phyloP scores from a whole-genome alignment of 2,329 filamentous ascomycete species.

The Monosporascus sp. region DNA sequence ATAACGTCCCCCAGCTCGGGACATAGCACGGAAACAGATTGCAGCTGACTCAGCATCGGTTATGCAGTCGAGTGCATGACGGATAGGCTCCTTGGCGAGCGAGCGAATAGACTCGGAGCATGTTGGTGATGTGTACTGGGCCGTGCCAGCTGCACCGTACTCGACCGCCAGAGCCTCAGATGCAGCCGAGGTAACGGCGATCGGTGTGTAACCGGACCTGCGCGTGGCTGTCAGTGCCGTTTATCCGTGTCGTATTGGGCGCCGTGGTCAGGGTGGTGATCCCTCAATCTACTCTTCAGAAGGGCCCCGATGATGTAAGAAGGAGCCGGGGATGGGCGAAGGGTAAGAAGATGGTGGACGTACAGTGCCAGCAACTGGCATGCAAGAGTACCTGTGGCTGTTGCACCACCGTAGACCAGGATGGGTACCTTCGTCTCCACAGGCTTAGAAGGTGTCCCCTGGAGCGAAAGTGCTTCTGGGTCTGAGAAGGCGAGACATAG shows the following conservation, averaged over 20 bases:
- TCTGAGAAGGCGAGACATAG: constrained; percentile 10
- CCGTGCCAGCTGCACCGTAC: constrained; percentile 17
- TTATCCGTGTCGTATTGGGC: too few relatives aligned
- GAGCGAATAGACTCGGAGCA: constrained; percentile 10
- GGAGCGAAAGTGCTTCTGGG: constrained; percentile 1
- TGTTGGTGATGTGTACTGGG: constrained; percentile 15
- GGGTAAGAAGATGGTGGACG: constrained; percentile 8
- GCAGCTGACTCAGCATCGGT: constrained; percentile 20
- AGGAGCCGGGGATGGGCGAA: not conserved
- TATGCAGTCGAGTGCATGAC: constrained; percentile 27
- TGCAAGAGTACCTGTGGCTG: constrained; percentile 24
- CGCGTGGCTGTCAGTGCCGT: too few relatives aligned
- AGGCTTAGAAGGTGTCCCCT: constrained; percentile 4
- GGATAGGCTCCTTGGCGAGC: constrained; percentile 10
- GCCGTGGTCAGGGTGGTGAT: too few relatives aligned
- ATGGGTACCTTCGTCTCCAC: constrained; percentile 12
- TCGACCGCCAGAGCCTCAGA: constrained; percentile 11
- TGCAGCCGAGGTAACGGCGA: constrained; percentile 12
- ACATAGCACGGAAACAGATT: constrained; percentile 21
- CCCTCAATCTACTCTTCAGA: too few relatives aligned
- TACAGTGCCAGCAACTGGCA: constrained; percentile 22
- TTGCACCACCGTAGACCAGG: constrained; percentile 25
- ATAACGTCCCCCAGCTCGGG: constrained; percentile 25
- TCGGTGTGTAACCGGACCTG: constrained; percentile 8
- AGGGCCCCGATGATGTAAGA: not conserved